A percentile compares a stretch with the other conserved stretches of the same genome.
Conservation (phyloP, 106 monocot genomes). For the Acanthochlamys bracteata region DNA sequence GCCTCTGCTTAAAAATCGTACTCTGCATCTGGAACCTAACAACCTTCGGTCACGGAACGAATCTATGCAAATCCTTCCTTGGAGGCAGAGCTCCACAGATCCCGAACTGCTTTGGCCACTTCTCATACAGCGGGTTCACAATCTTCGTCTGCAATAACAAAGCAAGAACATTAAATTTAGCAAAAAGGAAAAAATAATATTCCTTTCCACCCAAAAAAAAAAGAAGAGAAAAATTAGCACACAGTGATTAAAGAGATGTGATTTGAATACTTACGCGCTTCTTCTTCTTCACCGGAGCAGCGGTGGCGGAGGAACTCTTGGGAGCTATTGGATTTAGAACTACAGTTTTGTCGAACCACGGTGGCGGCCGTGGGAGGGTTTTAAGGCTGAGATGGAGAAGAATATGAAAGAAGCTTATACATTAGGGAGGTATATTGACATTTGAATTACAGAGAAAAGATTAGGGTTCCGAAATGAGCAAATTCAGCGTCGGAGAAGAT, state of each 20-base stretch:
- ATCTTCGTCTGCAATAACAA: conserved; percentile 38
- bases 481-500: too few relatives aligned
- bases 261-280: not conserved
- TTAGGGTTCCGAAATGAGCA: too few relatives aligned
- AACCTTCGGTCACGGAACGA: conserved; percentile 90
- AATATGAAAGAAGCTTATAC: too few relatives aligned
- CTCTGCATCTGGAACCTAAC: conserved; percentile 86
- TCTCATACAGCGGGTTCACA: conserved; percentile 52
- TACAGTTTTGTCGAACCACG: not conserved
- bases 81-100: conserved; percentile 89
- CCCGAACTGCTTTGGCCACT: conserved; percentile 79
- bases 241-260: not conserved
- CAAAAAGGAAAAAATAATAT: too few relatives aligned
- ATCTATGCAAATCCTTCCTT: conserved; percentile 80
- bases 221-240: not conserved
- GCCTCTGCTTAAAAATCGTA: conserved; percentile 85
- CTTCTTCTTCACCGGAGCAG: not conserved
- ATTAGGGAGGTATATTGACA: too few relatives aligned
- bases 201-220: too few relatives aligned
- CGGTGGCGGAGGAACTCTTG: not conserved
- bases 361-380: not conserved
- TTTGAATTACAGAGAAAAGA: too few relatives aligned
- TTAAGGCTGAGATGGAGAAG: too few relatives aligned
- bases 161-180: not conserved
- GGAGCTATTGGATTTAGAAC: not conserved